Evolutionary conservation across 2,329 filamentous ascomycete genomes (phyloP).

Genomic region (Cladosporium velox): DNA sequence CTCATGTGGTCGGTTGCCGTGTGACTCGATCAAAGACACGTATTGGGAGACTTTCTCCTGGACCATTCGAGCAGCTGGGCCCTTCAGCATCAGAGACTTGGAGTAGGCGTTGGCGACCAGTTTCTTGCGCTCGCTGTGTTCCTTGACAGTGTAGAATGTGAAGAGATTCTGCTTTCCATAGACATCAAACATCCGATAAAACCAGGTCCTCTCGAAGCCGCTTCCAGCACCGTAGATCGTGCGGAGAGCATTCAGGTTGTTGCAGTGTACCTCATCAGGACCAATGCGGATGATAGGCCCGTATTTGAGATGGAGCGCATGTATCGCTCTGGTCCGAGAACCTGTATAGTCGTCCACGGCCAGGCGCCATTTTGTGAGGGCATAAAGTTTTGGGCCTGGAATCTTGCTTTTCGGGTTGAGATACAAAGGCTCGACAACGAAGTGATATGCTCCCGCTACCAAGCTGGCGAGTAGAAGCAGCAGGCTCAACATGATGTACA

Average conservation of each 20-base stretch:
- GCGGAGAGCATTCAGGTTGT: conserved; percentile 49
- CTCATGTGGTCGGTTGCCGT: conserved; percentile 42
- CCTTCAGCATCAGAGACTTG: conserved; percentile 49
- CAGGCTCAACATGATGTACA: neutral
- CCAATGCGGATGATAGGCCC: conserved; percentile 52
- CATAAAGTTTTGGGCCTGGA: conserved; percentile 45
- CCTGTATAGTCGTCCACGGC: conserved; percentile 50
- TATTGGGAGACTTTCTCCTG: conserved; percentile 45
- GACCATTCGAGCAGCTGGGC: conserved; percentile 39
- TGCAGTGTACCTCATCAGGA: conserved; percentile 51
- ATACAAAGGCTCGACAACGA: conserved; percentile 24
- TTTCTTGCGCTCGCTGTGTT: conserved; percentile 56
- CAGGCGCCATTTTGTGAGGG: conserved; percentile 49
- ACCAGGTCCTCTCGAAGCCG: conserved; percentile 52
- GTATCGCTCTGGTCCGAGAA: conserved; percentile 45
- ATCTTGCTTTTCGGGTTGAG: conserved; percentile 29
- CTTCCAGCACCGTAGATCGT: conserved; percentile 58
- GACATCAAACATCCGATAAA: conserved; percentile 60
- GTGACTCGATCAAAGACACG: conserved; percentile 44
- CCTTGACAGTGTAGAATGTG: conserved; percentile 48
- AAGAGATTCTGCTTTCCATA: conserved; percentile 57
- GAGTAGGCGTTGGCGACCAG: conserved; percentile 56
- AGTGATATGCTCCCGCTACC: conserved; percentile 7
- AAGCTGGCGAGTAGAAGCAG: neutral
- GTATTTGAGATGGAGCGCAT: conserved; percentile 48